Evolutionary conservation across 805 yeast species (phyloP).

Genomic region (Cyberlindnera japonica): DNA sequence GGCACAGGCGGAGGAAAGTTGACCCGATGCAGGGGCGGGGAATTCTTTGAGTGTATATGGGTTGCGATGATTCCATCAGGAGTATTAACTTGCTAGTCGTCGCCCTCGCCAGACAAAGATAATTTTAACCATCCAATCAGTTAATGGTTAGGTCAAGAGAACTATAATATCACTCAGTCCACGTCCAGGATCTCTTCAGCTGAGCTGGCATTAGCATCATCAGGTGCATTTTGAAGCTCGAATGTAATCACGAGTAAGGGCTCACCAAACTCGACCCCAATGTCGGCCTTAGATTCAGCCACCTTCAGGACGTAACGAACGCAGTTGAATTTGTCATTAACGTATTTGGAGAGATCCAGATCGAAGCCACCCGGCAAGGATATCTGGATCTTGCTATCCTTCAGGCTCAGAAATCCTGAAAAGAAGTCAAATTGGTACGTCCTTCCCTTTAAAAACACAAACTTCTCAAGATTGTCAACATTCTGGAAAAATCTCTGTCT

Average conservation of each 20-base stretch:
- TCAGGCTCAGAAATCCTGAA: constrained; percentile 49
- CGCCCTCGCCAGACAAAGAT: no score
- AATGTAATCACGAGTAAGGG: constrained; percentile 23
- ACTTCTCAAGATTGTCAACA: constrained; percentile 35
- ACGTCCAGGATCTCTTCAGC: no score
- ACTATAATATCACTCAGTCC: no score
- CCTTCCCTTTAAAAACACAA: constrained; percentile 36
- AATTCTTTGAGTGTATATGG: no score
- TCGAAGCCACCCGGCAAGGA: constrained; percentile 52
- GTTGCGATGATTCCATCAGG: no score
- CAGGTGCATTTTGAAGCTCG: constrained; percentile 15
- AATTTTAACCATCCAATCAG: no score
- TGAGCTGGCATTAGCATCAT: no score
- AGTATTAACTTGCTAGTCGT: no score
- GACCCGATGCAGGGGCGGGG: no score
- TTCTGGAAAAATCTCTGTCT: constrained; percentile 46
- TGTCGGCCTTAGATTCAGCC: constrained; percentile 2
- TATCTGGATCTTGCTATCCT: constrained; percentile 47
- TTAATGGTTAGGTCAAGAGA: no score
- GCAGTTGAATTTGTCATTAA: constrained; percentile 41
- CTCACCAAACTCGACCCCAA: constrained; percentile 21
- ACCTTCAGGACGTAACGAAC: constrained; percentile 44
- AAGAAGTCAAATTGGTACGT: constrained; percentile 49
- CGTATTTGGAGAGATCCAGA: constrained; percentile 38
- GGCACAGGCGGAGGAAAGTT: no score